Base-by-base conservation (phyloP, 1,139 yeast species). In the Kodamaea arcana region DNA sequence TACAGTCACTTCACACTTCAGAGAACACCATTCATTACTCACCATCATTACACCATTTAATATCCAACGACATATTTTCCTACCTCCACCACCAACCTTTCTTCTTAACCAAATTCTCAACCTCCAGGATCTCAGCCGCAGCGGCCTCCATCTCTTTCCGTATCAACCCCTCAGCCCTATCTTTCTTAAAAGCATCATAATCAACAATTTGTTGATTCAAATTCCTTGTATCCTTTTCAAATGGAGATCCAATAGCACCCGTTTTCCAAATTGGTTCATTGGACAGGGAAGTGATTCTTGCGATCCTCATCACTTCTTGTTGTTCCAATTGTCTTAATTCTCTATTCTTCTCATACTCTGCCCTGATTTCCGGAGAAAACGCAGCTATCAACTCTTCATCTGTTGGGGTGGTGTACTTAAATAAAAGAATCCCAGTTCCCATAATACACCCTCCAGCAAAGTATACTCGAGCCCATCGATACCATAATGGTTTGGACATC, bases 221-320 rank as follows among this genome's bases (percentile, higher is more conserved):
- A 28, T 47, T 42, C 7, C 51, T 37, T 29, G 45, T 47, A 8
- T 54, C 59, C 37, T 47, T 62, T 45, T 70, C 86, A 67, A 78
- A 81, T 0, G 94, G 94, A 2, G 82, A 72, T 32, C 68, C 65
- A 33, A 83, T 72, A 1, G 77, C 66, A 0, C 90, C 94, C 0
- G 94, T 78, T 54, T 75, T 80, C 94, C 94, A 83, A 31, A 83
- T 75, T 0, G 94, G 94, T 37, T 82, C 85, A 45, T 77, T 69
- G 15, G 87, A 78, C 3, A 71, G 65, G 2, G 86, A 58, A 0
- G 92, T 83, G 44, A 72, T 50, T 39, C 72, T 63, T 2, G 78
- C 90, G 21, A 82, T 76, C 42, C 73, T 75, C 75, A 82, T 82
- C 44, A 83, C 58, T 48, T 75, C 78, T 52, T 72, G 67, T 52